phyloP scores from a whole-genome alignment of 108 stramenopile species.

The Cyclotella kingstonii region DNA sequence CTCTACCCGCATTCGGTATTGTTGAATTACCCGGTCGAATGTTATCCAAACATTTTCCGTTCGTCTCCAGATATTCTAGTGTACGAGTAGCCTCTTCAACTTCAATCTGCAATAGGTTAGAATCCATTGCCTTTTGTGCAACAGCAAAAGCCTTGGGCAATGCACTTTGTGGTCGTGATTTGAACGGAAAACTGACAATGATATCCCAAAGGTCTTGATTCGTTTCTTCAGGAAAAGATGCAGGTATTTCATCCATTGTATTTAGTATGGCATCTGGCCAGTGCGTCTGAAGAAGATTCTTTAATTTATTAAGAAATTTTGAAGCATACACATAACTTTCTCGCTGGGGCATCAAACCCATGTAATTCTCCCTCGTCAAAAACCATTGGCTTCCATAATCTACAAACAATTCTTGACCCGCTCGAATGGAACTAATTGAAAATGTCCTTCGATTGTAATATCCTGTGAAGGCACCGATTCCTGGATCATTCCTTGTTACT shows the following conservation, averaged over 20 bases:
- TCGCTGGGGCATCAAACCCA: constrained; percentile 42
- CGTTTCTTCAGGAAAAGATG: background rate
- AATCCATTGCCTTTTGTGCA: constrained; percentile 13
- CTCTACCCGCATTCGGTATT: constrained; percentile 58
- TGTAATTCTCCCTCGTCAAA: constrained; percentile 18
- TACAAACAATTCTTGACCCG: constrained; percentile 71
- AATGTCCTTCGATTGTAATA: constrained; percentile 47
- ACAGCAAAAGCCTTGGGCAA: constrained; percentile 20
- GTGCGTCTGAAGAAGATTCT: constrained; percentile 4
- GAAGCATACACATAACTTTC: constrained; percentile 33
- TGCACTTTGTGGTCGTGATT: constrained; percentile 32
- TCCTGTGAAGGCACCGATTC: constrained; percentile 64
- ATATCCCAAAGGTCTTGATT: constrained; percentile 13
- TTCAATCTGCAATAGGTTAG: constrained; percentile 9
- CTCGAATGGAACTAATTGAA: constrained; percentile 23
- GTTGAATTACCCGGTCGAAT: constrained; percentile 42
- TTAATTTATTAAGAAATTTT: constrained; percentile 37
- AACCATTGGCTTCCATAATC: constrained; percentile 69
- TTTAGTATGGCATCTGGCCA: no score
- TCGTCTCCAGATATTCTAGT: constrained; percentile 46
- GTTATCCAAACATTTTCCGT: constrained; percentile 63
- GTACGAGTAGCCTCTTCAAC: constrained; percentile 22
- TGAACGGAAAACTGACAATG: constrained; percentile 9
- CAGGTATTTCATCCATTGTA: no score
- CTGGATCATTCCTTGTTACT: constrained; percentile 39